Evolutionary conservation across 2,329 filamentous ascomycete species (phyloP).

Genomic region (Didymellaceae sp.): DNA sequence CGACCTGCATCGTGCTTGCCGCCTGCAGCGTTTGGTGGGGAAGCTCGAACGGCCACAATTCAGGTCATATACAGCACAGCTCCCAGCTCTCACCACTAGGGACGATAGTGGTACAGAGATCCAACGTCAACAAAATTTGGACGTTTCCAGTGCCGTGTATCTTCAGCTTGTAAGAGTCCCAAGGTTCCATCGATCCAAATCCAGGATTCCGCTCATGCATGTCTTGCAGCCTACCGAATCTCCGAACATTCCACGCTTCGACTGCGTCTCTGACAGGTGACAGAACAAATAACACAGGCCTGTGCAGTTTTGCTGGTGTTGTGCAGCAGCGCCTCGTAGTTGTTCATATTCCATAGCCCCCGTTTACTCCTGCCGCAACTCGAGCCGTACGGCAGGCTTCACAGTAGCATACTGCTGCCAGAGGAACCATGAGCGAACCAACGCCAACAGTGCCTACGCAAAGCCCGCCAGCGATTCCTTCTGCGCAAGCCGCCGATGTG

Average conservation of each 20-base stretch:
- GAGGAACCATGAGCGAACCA: constrained; percentile 41
- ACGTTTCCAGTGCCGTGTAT: constrained; percentile 10
- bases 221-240: constrained; percentile 17
- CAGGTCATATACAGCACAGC: constrained; percentile 3
- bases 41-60: constrained; percentile 11
- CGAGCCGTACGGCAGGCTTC: neutral
- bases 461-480: constrained; percentile 38
- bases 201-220: constrained; percentile 29
- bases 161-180: constrained; percentile 24
- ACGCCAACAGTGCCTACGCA: constrained; percentile 29
- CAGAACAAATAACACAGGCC: constrained; percentile 1
- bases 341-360: neutral
- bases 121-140: constrained; percentile 3
- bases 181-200: constrained; percentile 16
- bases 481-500: constrained; percentile 17
- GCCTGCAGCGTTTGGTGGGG: constrained; percentile 7
- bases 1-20: constrained; percentile 13
- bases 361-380: neutral
- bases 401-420: constrained; percentile 11
- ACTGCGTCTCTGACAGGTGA: constrained; percentile 21
- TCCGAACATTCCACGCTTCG: constrained; percentile 21
- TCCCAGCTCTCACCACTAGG: neutral
- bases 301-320: neutral
- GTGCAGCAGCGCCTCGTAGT: constrained; percentile 2
- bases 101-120: neutral